These are phyloP conservation scores for Boletales sp. DNA, from an alignment of 768 basidiomycete genomes.

Conservation along the genomic window DNA sequence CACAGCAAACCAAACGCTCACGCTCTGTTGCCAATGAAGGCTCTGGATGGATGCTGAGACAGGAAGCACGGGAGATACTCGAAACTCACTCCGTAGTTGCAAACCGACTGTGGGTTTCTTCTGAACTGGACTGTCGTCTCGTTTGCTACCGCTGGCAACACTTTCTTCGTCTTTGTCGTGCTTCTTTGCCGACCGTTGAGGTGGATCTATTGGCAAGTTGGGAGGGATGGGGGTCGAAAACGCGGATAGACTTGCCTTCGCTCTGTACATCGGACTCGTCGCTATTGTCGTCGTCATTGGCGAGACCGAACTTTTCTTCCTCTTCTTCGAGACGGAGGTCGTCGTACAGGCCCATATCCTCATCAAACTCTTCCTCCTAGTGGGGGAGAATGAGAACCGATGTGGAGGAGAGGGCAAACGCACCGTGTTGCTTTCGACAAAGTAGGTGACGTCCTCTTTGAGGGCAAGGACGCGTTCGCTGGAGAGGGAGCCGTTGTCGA, in stretches of 20 bases:
- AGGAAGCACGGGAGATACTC: slow-evolving; percentile 3
- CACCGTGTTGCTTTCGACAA: slow-evolving; percentile 93
- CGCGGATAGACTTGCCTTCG: slow-evolving; percentile 51
- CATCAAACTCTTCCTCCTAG: slow-evolving; percentile 96
- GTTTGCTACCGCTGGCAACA: slow-evolving; percentile 62
- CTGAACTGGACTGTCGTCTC: slow-evolving; percentile 72
- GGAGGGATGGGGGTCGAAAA: background rate
- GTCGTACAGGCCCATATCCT: slow-evolving; percentile 96
- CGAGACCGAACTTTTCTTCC: slow-evolving; percentile 87
- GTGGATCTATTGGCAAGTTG: slow-evolving; percentile 44
- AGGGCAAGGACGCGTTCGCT: slow-evolving; percentile 77
- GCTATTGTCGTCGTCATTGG: slow-evolving; percentile 59
- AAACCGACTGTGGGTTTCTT: slow-evolving; percentile 69
- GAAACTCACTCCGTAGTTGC: slow-evolving; percentile 67
- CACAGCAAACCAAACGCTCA: slow-evolving; percentile 28
- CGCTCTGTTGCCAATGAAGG: slow-evolving; percentile 60
- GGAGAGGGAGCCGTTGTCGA: slow-evolving; percentile 89
- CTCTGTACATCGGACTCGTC: slow-evolving; percentile 74
- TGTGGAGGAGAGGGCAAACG: slow-evolving; percentile 33
- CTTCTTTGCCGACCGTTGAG: slow-evolving; percentile 70
- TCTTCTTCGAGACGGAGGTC: slow-evolving; percentile 97
- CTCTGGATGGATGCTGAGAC: slow-evolving; percentile 42
- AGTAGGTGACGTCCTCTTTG: slow-evolving; percentile 95
- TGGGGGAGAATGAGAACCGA: slow-evolving; percentile 15
- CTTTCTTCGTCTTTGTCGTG: slow-evolving; percentile 72